Evolutionary conservation across 2,329 filamentous ascomycete species (phyloP), one percentile per base, ranked within the genome.

Genomic region (Colletotrichum sp.): DNA sequence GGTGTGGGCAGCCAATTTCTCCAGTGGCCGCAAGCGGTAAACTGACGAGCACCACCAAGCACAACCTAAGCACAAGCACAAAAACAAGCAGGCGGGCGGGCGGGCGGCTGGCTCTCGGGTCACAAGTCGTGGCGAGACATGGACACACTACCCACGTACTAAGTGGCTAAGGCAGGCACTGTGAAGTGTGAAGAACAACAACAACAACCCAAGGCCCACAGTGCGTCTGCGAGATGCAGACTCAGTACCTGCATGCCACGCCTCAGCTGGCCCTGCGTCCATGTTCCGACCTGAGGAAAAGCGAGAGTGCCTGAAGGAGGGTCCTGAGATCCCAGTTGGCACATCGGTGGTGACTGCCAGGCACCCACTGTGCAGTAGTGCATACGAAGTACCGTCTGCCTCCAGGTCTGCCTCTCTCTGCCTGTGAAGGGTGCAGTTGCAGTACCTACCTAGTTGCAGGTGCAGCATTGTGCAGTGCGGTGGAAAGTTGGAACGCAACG

Each of bases 171-270:
- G 18, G 38, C 9, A 43, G 43, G 10, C 43, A 48, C n/a, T 48
- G 43, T 43, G 57, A 72, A 75, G 24, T 67, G 57, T 43, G 57
- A 72, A 75, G 30, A 75, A 30, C 9, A 34, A 61, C 28, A 61
- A 61, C 58, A 61, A 65, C 26, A 70, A 52, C 65, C 52, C 10
- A 36, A 34, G 57, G 57, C 55, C 64, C 58, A 75, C 73, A 69
- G 73, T 75, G 73, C 64, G 70, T 43, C 57, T 64, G 64, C 64
- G 18, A 34, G 10, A 30, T 13, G 32, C 55, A 57, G 63, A 71
- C 72, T 65, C 72, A 72, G 75, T 75, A 75, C 72, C 75, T 77
- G 75, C 75, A 77, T 77, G 75, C 72, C 68, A 75, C 67, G 60
- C 74, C n/a, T 58, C 52, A 76, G 48, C 71, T 63, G 24, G 71